A percentile compares a stretch with the other conserved stretches of the same genome.
Evolutionary conservation across 805 yeast genomes (phyloP).

Genomic region (Phaffomyces antillensis): DNA sequence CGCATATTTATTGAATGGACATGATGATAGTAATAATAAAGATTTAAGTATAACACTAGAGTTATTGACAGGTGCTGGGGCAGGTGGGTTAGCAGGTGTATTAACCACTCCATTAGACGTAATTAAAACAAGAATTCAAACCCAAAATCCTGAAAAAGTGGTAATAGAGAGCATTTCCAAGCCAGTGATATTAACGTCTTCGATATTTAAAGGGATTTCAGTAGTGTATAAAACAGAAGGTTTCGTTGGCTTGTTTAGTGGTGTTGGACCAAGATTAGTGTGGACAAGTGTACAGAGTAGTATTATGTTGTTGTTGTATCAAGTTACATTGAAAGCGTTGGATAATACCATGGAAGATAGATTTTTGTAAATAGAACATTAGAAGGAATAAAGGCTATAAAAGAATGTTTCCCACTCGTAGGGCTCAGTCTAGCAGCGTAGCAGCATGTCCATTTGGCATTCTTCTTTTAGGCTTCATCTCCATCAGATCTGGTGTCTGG

Average conservation of each 20-base stretch:
- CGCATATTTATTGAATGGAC: conserved; percentile 37
- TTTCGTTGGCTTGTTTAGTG: conserved; percentile 71
- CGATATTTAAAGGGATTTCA: conserved; percentile 44
- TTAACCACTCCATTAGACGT: conserved; percentile 91
- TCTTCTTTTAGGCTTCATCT: too few relatives aligned
- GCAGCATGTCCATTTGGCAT: too few relatives aligned
- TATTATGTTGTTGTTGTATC: conserved; percentile 86
- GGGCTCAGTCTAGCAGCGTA: too few relatives aligned
- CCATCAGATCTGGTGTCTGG: too few relatives aligned
- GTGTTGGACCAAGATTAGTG: conserved; percentile 92
- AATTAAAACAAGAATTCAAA: conserved; percentile 87
- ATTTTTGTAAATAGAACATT: not conserved
- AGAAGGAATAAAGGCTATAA: not conserved
- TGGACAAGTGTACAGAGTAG: conserved; percentile 97
- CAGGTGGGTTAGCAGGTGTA: conserved; percentile 89
- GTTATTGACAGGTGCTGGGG: conserved; percentile 84
- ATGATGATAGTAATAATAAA: conserved; percentile 9
- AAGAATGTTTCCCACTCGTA: too few relatives aligned
- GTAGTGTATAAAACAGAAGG: conserved; percentile 72
- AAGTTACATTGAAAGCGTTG: conserved; percentile 52
- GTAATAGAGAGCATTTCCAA: conserved; percentile 1
- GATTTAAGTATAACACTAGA: conserved; percentile 53
- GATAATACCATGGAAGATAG: conserved; percentile 13
- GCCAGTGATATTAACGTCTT: conserved; percentile 28
- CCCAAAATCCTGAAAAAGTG: conserved; percentile 45